Evolutionary conservation across 306 rosid species (phyloP).

Genomic region (Lathyrus oleraceus): DNA sequence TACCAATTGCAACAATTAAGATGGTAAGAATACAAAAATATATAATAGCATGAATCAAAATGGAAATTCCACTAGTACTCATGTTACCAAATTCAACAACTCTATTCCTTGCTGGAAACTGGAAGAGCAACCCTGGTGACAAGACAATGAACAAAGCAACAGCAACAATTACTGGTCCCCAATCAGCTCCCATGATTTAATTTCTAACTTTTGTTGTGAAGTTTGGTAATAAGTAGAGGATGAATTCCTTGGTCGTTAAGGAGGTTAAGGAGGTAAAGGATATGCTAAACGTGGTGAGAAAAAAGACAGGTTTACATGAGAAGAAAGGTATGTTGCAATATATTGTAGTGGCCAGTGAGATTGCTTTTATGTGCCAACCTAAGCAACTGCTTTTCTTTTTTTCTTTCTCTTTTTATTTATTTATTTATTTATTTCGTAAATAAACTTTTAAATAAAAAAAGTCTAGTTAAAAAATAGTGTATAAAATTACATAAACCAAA

Average conservation of each 20-base stretch:
- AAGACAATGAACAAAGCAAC: constrained; percentile 81
- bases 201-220: background rate
- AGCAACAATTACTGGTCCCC: constrained; percentile 86
- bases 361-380: constrained; percentile 56
- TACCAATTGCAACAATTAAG: constrained; percentile 78
- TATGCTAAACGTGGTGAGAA: constrained; percentile 73
- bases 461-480: background rate
- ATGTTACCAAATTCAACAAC: constrained; percentile 93
- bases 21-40: constrained; percentile 83
- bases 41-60: constrained; percentile 83
- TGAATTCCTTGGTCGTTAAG: constrained; percentile 77
- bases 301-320: constrained; percentile 52
- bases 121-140: constrained; percentile 88
- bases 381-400: constrained; percentile 23
- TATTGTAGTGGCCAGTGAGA: constrained; percentile 42
- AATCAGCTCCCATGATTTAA: constrained; percentile 66
- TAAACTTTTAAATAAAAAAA: too few relatives aligned
- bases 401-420: background rate
- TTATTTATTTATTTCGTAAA: too few relatives aligned
- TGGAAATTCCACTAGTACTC: constrained; percentile 91
- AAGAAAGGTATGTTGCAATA: constrained; percentile 69
- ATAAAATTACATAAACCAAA: background rate
- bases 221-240: constrained; percentile 38
- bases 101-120: constrained; percentile 72
- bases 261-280: constrained; percentile 72